phyloP scores from a whole-genome alignment of 208 protist genomes.

The Naegleria gruberi region DNA sequence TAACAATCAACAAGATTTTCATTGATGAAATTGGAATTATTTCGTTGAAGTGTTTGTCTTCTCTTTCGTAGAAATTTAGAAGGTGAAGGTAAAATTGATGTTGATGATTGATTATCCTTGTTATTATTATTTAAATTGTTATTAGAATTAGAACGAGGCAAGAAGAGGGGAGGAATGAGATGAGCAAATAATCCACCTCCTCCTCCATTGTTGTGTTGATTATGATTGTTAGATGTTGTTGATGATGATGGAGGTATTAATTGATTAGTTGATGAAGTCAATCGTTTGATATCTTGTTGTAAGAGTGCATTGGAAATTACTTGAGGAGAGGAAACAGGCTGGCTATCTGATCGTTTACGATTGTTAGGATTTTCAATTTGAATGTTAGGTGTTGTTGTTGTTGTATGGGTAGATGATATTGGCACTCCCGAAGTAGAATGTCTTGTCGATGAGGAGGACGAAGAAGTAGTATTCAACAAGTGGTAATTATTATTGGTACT shows the following conservation, averaged over 20 bases:
- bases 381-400: neutral
- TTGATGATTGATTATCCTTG: neutral
- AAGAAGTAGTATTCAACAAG: too few species aligned
- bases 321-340: neutral
- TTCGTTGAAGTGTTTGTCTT: neutral
- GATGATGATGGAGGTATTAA: neutral
- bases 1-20: neutral
- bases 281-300: neutral
- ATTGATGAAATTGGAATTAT: neutral
- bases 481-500: neutral
- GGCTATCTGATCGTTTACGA: neutral
- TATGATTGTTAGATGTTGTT: too few species aligned
- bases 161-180: neutral
- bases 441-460: too few species aligned
- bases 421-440: neutral
- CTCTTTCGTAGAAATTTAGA: too few species aligned
- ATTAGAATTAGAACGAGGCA: neutral
- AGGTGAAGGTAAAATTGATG: neutral
- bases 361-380: too few species aligned
- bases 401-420: too few species aligned
- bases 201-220: too few species aligned
- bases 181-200: neutral
- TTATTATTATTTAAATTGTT: neutral
- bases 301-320: neutral
- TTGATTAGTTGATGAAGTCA: neutral